Evolutionary conservation across 140 eudicot species (phyloP), one percentile per base, ranked within the genome.

Genomic region (Bidens hawaiensis): DNA sequence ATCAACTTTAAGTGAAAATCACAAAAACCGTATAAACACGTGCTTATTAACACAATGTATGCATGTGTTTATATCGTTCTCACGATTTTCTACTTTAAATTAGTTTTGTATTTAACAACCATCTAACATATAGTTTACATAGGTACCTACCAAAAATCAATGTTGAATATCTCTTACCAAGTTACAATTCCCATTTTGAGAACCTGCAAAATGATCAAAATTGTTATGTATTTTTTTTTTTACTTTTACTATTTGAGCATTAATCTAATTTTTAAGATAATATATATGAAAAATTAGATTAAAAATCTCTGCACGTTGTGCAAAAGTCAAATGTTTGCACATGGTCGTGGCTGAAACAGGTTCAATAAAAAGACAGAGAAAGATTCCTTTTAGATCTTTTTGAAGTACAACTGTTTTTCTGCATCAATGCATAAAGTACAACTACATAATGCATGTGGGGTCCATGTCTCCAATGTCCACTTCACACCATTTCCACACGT

Each of bases 151-250:
- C 67, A 57, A 69, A 56, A 69, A 18, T 53, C 13, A 31, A 21
- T 19, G 14, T 22, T 26, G 2, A 30, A 59, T 69, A 45, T 57
- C 60, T 40, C 65, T 54, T 11, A 41, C 17, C 73, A 41, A 49
- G 73, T 25, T 55, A 16, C 74, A 23, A 28, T 31, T 56, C 60
- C 73, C 83, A 83, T 79, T 83, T 2, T 82, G 83, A 83, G 67
- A 25, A 60, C 78, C 83, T 42, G 16, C 16, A 42, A n/a, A 42
- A 42, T 18, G 2, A 34, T 34, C 11, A 9, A 7, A 7, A 34
- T 34, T 34, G 42, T 34, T 34, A 34, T 7, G 12, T 8, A 34
- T 34, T 34, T 34, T 7, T 4, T 30, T 30, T 30, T 3, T 34
- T 34, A 9, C 42, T 34, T 14, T 34, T 34, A 34, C 11, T 14